Evolutionary conservation across 2,329 filamentous ascomycete species (phyloP).

Genomic region (Penicillium janthinellum): DNA sequence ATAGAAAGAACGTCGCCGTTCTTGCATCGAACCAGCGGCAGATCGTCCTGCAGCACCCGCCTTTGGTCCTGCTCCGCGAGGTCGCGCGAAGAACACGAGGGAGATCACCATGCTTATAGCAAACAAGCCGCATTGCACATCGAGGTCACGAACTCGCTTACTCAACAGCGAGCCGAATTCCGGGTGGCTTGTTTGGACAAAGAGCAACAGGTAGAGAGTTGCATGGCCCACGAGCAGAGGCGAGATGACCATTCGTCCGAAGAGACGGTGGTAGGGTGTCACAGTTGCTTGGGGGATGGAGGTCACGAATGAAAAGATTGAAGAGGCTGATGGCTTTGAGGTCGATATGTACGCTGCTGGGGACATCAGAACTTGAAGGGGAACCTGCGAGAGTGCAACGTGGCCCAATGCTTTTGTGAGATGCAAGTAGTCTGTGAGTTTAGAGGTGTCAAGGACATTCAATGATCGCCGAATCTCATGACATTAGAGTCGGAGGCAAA

Average conservation of each 20-base stretch:
- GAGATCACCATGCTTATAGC: conserved; percentile 51
- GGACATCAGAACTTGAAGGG: conserved; percentile 60
- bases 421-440: conserved; percentile 62
- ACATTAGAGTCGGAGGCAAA: background rate
- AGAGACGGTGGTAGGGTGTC: conserved; percentile 60
- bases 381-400: conserved; percentile 61
- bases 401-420: conserved; percentile 64
- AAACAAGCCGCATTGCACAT: conserved; percentile 59
- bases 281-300: conserved; percentile 57
- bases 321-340: conserved; percentile 50
- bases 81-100: conserved; percentile 53
- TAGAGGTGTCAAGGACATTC: background rate
- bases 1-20: conserved; percentile 55
- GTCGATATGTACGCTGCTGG: conserved; percentile 42
- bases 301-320: conserved; percentile 55
- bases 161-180: conserved; percentile 46
- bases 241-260: conserved; percentile 57
- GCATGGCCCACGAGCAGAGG: conserved; percentile 56
- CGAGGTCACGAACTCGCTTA: conserved; percentile 58
- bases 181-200: conserved; percentile 49
- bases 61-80: conserved; percentile 33
- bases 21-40: conserved; percentile 23
- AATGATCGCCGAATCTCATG: background rate
- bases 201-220: conserved; percentile 60
- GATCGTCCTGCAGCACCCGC: conserved; percentile 15